Conservation (phyloP, 1,284 basidiomycete species). For the Inonotus obliquus region DNA sequence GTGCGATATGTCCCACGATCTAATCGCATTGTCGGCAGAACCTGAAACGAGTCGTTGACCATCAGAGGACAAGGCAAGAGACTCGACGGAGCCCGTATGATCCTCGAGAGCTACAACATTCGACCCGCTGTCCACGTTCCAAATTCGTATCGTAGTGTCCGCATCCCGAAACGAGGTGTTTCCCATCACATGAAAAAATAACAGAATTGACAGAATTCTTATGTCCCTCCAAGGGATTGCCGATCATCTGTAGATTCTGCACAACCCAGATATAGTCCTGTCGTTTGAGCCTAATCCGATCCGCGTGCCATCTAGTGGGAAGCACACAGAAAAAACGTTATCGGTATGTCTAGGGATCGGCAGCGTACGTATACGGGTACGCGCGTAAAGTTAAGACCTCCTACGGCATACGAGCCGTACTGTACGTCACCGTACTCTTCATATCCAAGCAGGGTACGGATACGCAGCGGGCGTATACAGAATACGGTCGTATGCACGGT, state of each 20-base stretch:
- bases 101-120: background rate
- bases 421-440: no score
- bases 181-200: background rate
- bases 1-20: background rate
- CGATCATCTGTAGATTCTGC: background rate
- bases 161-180: background rate
- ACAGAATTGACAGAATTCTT: background rate
- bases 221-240: background rate
- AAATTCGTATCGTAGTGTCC: background rate
- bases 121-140: background rate
- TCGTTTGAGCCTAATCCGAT: background rate
- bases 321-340: background rate
- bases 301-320: background rate
- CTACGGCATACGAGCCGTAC: no score
- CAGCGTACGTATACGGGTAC: no score
- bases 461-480: no score
- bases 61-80: conserved; percentile 5
- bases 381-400: no score
- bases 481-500: no score
- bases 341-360: no score
- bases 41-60: background rate
- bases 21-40: background rate
- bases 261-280: background rate
- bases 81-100: background rate
- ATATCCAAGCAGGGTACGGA: no score